Evolutionary conservation across 2,329 filamentous ascomycete genomes (phyloP), one percentile per base, ranked within the genome.

Genomic region (Escovopsis weberi): DNA sequence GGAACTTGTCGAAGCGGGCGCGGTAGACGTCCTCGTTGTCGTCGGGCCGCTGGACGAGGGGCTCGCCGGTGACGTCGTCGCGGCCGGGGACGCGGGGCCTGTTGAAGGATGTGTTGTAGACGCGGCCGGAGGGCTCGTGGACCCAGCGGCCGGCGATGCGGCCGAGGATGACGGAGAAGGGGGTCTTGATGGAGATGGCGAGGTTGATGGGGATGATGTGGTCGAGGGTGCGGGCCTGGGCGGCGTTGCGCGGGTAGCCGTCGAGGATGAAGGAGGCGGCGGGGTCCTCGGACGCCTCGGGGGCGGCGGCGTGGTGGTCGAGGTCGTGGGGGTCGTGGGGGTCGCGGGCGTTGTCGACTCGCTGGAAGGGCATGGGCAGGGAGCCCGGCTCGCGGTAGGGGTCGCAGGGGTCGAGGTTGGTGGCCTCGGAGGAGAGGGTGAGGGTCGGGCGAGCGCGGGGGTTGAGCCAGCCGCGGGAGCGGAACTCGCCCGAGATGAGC

Each of bases 21-120:
- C 80, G 80, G 75, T 93, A 98, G 12, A 89, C 83, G 39, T 85
- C 81, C 51, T 91, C 82, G 44, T 79, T 82, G 58, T 98, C 91
- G 56, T 98, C 91, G 7, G 80, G 70, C 43, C 91, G 73, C 58
- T 93, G 82, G 5, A 82, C 80, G 47, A 98, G 70, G 19, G 73
- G 68, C 59, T 98, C 91, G 12, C 91, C 91, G 0, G 91, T 98
- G 39, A 95, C 58, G 59, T 98, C 91, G 62, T 98, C 91, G 51
- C 71, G 75, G 26, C 91, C 89, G 0, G 77, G 64, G 1, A 88
- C 78, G 50, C 80, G 82, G 1, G 91, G 91, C 7, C 83, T 74
- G 57, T 96, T 87, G 68, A 94, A 98, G 0, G 80, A 80, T 2
- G 87, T 93, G 60, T 98, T 98, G 69, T 98, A 98, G 12, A 95